These are phyloP conservation scores for Penicillium lividum DNA, from an alignment of 495 filamentous ascomycete genomes.

Conservation along the genomic window DNA sequence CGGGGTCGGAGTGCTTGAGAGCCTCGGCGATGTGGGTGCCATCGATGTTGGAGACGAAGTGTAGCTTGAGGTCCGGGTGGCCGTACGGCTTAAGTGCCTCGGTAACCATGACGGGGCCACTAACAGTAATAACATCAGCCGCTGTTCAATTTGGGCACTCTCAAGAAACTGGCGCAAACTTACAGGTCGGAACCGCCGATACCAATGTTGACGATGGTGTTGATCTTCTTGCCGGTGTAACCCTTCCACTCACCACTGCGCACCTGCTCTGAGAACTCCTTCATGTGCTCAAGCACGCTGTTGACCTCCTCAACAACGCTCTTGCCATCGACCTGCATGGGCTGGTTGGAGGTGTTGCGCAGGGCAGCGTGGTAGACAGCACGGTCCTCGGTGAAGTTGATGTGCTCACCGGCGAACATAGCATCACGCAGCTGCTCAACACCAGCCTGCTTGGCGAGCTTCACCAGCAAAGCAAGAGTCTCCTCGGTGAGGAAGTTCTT, in stretches of 20 bases:
- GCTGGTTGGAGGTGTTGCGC: constrained; percentile 79
- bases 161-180: constrained; percentile 32
- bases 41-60: constrained; percentile 99
- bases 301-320: constrained; percentile 96
- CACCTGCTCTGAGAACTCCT: constrained; percentile 93
- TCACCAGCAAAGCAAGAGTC: constrained; percentile 79
- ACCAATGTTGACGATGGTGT: constrained; percentile 94
- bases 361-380: constrained; percentile 95
- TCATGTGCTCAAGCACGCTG: constrained; percentile 91
- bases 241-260: constrained; percentile 97
- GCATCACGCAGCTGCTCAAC: constrained; percentile 91
- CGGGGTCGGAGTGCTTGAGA: constrained; percentile 81
- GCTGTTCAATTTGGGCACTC: neutral
- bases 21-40: constrained; percentile 97
- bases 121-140: constrained; percentile 35
- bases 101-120: constrained; percentile 97
- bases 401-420: constrained; percentile 96
- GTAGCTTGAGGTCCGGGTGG: constrained; percentile 77
- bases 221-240: constrained; percentile 95
- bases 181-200: constrained; percentile 98
- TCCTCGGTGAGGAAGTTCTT: constrained; percentile 98
- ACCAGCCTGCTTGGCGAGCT: constrained; percentile 87
- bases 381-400: constrained; percentile 97
- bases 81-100: constrained; percentile 95
- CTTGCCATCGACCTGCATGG: constrained; percentile 91